Evolutionary conservation across 2,329 filamentous ascomycete genomes (phyloP).

Genomic region (Colletotrichum sp.): DNA sequence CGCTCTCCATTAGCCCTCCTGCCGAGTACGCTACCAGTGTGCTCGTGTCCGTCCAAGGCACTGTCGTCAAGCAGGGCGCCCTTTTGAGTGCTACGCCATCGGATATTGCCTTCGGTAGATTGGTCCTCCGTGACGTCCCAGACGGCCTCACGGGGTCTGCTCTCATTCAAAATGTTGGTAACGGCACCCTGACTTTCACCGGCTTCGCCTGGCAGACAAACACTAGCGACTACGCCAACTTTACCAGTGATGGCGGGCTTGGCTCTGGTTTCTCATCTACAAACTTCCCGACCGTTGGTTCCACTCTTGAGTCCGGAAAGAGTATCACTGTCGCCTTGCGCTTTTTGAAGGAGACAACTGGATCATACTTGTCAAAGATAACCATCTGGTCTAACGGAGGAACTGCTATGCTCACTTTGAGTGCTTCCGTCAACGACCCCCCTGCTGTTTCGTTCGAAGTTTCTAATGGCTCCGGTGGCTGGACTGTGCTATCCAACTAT

Average conservation of each 20-base stretch:
- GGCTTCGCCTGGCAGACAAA: slow-evolving; percentile 36
- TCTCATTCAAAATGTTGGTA: slow-evolving; percentile 41
- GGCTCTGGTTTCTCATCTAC: slow-evolving; percentile 34
- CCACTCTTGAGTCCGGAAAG: slow-evolving; percentile 31
- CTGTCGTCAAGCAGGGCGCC: slow-evolving; percentile 36
- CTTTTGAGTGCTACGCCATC: slow-evolving; percentile 39
- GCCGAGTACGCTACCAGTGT: slow-evolving; percentile 37
- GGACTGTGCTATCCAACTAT: slow-evolving; percentile 21
- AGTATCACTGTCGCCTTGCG: slow-evolving; percentile 33
- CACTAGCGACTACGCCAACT: slow-evolving; percentile 31
- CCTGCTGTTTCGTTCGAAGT: slow-evolving; percentile 37
- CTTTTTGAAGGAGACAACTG: slow-evolving; percentile 34
- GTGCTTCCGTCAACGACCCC: slow-evolving; percentile 35
- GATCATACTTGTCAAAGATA: slow-evolving; percentile 36
- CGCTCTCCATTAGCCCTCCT: slow-evolving; percentile 39
- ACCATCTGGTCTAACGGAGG: slow-evolving; percentile 41
- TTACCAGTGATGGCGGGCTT: slow-evolving; percentile 30
- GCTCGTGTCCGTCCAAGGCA: slow-evolving; percentile 41
- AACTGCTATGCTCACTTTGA: slow-evolving; percentile 31
- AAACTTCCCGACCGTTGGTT: slow-evolving; percentile 31
- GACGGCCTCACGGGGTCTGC: slow-evolving; percentile 24
- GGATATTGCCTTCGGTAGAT: slow-evolving; percentile 41
- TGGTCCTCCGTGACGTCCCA: slow-evolving; percentile 35
- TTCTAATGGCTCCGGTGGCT: slow-evolving; percentile 35
- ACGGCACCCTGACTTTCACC: slow-evolving; percentile 35